These are phyloP conservation scores for Rosa persica DNA, from an alignment of 306 rosid genomes.

Conservation along the genomic window DNA sequence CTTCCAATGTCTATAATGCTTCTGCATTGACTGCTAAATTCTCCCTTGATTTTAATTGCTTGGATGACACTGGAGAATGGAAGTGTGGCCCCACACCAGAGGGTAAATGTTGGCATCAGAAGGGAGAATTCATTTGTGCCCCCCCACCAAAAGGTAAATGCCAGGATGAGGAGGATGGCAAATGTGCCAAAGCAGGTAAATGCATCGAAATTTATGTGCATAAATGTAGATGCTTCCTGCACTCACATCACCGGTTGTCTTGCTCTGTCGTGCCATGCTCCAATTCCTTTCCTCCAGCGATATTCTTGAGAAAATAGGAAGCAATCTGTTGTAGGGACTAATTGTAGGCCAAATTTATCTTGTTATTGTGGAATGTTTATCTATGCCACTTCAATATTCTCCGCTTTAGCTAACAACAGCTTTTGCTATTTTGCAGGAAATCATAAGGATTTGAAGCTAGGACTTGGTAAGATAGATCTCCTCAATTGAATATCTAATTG, in stretches of 20 bases:
- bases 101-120: fast-evolving
- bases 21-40: not conserved
- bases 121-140: not conserved
- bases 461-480: slow-evolving; percentile 43
- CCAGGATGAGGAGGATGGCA: fast-evolving
- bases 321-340: not conserved
- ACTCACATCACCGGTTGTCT: not conserved
- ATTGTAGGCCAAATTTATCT: not conserved
- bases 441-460: slow-evolving; percentile 4
- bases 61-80: fast-evolving
- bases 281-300: not conserved
- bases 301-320: not conserved
- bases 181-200: not conserved
- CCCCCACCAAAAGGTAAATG: fast-evolving
- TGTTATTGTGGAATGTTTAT: not conserved
- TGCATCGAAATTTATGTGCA: not conserved
- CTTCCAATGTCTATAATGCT: fast-evolving
- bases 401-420: slow-evolving; percentile 1
- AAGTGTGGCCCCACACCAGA: not conserved
- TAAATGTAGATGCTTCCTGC: not conserved
- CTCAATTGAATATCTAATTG: not conserved
- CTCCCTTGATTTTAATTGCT: fast-evolving
- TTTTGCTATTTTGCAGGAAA: slow-evolving; percentile 33
- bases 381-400: not conserved
- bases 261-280: not conserved